Evolutionary conservation across 1,139 yeast genomes (phyloP).

Genomic region (Nematodospora anomalae): DNA sequence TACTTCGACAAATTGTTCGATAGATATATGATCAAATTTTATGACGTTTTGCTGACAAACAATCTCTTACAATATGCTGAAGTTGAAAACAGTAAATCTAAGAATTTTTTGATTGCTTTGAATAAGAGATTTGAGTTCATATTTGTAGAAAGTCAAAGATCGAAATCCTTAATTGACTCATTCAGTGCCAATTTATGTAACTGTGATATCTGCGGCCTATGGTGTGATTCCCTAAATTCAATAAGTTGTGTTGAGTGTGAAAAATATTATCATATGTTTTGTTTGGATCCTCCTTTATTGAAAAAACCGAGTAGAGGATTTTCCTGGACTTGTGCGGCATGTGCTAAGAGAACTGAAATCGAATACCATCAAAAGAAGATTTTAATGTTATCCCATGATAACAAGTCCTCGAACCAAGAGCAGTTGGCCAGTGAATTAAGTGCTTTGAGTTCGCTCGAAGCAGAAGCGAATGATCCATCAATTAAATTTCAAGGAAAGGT

Average conservation of each 20-base stretch:
- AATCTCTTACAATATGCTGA: slow-evolving; percentile 53
- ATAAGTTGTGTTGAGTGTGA: slow-evolving; percentile 82
- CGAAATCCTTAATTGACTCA: slow-evolving; percentile 61
- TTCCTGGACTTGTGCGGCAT: slow-evolving; percentile 89
- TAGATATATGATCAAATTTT: slow-evolving; percentile 79
- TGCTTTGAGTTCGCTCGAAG: slow-evolving; percentile 21
- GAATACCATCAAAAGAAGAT: slow-evolving; percentile 31
- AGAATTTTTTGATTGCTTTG: slow-evolving; percentile 60
- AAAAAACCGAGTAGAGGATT: slow-evolving; percentile 85
- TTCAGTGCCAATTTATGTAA: slow-evolving; percentile 54
- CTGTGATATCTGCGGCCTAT: slow-evolving; percentile 76
- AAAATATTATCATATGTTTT: slow-evolving; percentile 71
- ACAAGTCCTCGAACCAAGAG: slow-evolving; percentile 41
- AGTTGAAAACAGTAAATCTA: slow-evolving; percentile 54
- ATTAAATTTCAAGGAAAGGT: slow-evolving; percentile 11
- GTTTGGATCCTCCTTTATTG: slow-evolving; percentile 81
- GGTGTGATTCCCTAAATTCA: slow-evolving; percentile 74
- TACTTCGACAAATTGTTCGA: slow-evolving; percentile 88
- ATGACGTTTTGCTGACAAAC: slow-evolving; percentile 56
- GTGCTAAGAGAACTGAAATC: slow-evolving; percentile 50
- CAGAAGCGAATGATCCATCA: slow-evolving; percentile 5
- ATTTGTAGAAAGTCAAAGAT: slow-evolving; percentile 71
- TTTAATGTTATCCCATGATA: slow-evolving; percentile 46
- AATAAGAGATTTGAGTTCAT: slow-evolving; percentile 70
- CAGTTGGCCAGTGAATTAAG: slow-evolving; percentile 28